Evolutionary conservation across 2,329 filamentous ascomycete genomes (phyloP), one percentile per base, ranked within the genome.

Genomic region (Colletotrichum tamarilloi): DNA sequence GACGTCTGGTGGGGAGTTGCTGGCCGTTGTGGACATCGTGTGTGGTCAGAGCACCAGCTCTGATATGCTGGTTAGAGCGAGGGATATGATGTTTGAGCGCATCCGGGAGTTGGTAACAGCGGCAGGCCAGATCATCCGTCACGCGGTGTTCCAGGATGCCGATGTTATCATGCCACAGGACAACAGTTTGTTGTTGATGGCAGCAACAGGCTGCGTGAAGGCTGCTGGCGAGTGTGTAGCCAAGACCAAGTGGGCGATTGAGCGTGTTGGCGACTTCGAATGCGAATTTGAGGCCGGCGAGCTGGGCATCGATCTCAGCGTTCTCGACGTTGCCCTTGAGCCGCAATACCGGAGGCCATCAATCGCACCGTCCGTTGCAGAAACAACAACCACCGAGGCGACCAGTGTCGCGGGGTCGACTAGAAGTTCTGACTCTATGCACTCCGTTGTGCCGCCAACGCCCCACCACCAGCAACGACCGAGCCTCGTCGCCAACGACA

Each of bases 191-290:
- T 87, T 98, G 53, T 89, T 97, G 38, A 87, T 89, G 74, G 94
- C 95, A 24, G 95, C 95, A 9, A 98, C 95, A 7, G 92, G 91
- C 73, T 98, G 95, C 80, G 95, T 99, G 30, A 92, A 95, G 77
- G 93, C 94, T 26, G 95, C 95, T 57, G 96, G 96, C 53, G 95
- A 98, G 77, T 98, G 96, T 81, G 93, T 98, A 24, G 92, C 93
- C 7, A 96, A 95, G 83, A 93, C 95, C 12, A 95, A 95, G 78
- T 88, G 91, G 80, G 91, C 97, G 57, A 93, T 99, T 71, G 95
- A 98, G 82, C 90, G 93, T 74, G 95, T 97, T 75, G 95, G 95
- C 24, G 95, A 98, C 81, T 97, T 98, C 76, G 95, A 98, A 81
- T 91, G 95, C 76, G 94, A 97, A 80, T 87, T 94, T 67, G 91